phyloP scores from a whole-genome alignment of 2,329 filamentous ascomycete species.

The Fusarium cyanostomum region DNA sequence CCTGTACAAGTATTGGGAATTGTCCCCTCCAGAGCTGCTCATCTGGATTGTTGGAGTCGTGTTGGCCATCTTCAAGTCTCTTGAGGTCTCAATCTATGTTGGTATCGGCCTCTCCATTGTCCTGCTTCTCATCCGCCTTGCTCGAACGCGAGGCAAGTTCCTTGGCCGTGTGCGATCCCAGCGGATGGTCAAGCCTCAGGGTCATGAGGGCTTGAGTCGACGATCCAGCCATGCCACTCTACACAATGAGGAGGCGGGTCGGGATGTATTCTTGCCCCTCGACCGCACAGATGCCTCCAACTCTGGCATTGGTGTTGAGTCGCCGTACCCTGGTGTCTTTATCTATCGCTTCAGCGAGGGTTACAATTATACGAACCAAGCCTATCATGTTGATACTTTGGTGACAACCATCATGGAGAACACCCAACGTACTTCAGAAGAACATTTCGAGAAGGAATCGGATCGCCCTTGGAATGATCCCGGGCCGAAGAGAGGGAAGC shows the following conservation, averaged over 20 bases:
- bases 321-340: conserved; percentile 60
- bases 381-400: conserved; percentile 57
- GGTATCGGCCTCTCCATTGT: conserved; percentile 56
- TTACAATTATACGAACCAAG: conserved; percentile 63
- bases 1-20: conserved; percentile 80
- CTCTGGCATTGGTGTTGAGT: conserved; percentile 52
- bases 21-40: conserved; percentile 76
- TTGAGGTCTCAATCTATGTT: conserved; percentile 62
- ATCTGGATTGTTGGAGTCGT: conserved; percentile 81
- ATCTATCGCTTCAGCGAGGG: conserved; percentile 63
- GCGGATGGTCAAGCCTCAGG: conserved; percentile 13
- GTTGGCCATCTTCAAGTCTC: conserved; percentile 58
- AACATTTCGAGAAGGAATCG: conserved; percentile 48
- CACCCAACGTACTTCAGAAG: conserved; percentile 52
- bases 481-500: conserved; percentile 47
- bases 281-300: conserved; percentile 56
- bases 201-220: neutral
- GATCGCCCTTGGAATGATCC: conserved; percentile 67
- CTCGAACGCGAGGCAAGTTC: conserved; percentile 58
- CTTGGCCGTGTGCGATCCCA: conserved; percentile 51
- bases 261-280: conserved; percentile 54
- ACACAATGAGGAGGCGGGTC: conserved; percentile 14
- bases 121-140: conserved; percentile 56
- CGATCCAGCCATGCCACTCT: neutral
- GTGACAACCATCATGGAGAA: conserved; percentile 51